Conservation (phyloP, 495 filamentous ascomycete species). For the Tetracladium setigerum region DNA sequence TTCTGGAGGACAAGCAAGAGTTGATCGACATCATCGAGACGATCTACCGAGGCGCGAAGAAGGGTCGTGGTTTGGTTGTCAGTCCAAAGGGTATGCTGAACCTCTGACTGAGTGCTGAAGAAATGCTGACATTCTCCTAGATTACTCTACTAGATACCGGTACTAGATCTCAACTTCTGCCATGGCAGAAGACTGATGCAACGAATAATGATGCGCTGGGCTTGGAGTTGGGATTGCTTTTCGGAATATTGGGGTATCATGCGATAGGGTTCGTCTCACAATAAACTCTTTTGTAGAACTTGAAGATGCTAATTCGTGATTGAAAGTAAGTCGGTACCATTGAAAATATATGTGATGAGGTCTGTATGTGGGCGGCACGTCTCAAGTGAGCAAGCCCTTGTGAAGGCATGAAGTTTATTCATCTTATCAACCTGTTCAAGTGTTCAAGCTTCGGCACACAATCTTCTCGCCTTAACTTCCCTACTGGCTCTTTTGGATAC, state of each 20-base stretch:
- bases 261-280: slow-evolving; percentile 16
- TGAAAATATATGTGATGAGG: no score
- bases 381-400: no score
- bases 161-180: slow-evolving; percentile 41
- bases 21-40: slow-evolving; percentile 98
- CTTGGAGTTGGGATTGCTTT: slow-evolving; percentile 2
- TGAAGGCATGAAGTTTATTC: no score
- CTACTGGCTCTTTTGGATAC: no score
- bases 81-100: slow-evolving; percentile 67
- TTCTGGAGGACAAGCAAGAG: slow-evolving; percentile 97
- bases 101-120: not conserved
- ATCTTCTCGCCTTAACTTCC: no score
- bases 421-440: no score
- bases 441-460: no score
- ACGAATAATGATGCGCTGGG: not conserved
- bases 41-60: slow-evolving; percentile 95
- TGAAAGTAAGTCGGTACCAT: slow-evolving; percentile 3
- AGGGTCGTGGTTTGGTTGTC: slow-evolving; percentile 90
- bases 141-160: slow-evolving; percentile 78
- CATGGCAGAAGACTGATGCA: not conserved
- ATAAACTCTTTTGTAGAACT: slow-evolving; percentile 8
- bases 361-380: no score
- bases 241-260: not conserved
- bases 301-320: slow-evolving; percentile 16
- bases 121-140: slow-evolving; percentile 29